Conservation (phyloP, 768 basidiomycete species). For the Hebeloma cylindrosporum region DNA sequence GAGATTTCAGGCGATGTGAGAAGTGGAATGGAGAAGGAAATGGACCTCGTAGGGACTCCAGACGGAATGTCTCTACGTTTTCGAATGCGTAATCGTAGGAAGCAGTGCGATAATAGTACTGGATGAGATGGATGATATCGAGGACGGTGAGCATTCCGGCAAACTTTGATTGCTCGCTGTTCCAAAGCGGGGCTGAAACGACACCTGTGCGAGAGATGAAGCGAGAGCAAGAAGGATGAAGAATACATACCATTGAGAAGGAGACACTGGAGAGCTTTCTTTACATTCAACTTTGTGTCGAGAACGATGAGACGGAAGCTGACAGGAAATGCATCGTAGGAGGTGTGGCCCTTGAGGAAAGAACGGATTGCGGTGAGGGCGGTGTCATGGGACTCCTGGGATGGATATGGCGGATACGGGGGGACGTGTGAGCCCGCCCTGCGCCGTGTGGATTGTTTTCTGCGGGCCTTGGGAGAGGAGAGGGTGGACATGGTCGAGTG, state of each 20-base stretch:
- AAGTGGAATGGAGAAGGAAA: conserved; percentile 15
- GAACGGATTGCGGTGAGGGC: conserved; percentile 70
- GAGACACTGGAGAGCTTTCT: conserved; percentile 89
- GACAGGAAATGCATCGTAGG: conserved; percentile 97
- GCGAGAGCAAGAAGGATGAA: conserved; percentile 3
- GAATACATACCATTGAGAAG: conserved; percentile 65
- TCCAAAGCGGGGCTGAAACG: conserved; percentile 97
- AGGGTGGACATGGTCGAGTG: conserved; percentile 41
- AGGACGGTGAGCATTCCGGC: conserved; percentile 99
- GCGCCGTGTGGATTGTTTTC: conserved; percentile 56
- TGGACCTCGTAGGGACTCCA: conserved; percentile 87
- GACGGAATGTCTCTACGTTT: conserved; percentile 90
- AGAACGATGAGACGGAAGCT: conserved; percentile 95
- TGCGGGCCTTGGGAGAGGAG: conserved; percentile 52
- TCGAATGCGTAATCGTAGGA: conserved; percentile 81
- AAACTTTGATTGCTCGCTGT: conserved; percentile 89
- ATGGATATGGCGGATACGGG: conserved; percentile 37
- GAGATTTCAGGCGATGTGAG: conserved; percentile 8
- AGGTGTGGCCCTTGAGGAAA: conserved; percentile 82
- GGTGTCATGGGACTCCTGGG: conserved; percentile 64
- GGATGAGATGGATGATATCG: conserved; percentile 98
- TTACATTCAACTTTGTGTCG: conserved; percentile 93
- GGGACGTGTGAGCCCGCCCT: conserved; percentile 62
- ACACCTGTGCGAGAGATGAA: conserved; percentile 60
- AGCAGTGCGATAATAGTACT: conserved; percentile 93